Percentiles rank a stretch among this genome's conserved stretches.
Evolutionary conservation across 2,329 filamentous ascomycete genomes (phyloP).

Genomic region (Ambrosiella xylebori): DNA sequence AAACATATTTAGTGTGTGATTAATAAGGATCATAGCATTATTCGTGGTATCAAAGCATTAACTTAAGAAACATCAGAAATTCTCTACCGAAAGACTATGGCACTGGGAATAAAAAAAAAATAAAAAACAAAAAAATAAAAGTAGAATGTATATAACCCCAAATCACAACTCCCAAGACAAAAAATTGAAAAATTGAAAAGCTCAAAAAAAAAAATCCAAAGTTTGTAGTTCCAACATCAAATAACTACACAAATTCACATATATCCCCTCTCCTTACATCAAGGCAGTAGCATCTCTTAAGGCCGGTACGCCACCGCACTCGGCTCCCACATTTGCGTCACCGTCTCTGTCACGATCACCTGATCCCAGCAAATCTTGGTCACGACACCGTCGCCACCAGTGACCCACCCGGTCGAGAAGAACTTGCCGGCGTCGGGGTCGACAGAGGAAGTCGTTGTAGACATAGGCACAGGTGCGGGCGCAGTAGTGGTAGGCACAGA

Average conservation of each 20-base stretch:
- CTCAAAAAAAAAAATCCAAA: not conserved
- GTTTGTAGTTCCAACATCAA: not conserved
- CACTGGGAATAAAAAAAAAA: too few relatives aligned
- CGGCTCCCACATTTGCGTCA: slow-evolving; percentile 17
- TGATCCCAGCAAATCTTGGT: slow-evolving; percentile 41
- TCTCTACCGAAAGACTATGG: too few relatives aligned
- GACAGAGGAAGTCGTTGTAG: slow-evolving; percentile 15
- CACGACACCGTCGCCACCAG: slow-evolving; percentile 29
- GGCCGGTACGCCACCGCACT: not conserved
- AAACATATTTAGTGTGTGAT: too few relatives aligned
- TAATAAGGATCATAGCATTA: too few relatives aligned
- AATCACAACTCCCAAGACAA: not conserved
- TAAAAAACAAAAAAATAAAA: too few relatives aligned
- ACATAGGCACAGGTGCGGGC: slow-evolving; percentile 9
- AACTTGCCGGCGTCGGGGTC: slow-evolving; percentile 21
- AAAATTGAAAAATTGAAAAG: not conserved
- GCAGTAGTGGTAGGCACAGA: slow-evolving; percentile 2
- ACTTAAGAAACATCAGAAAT: too few relatives aligned
- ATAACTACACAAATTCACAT: not conserved
- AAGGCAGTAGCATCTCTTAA: not conserved
- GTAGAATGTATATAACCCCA: not conserved
- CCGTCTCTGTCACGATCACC: slow-evolving; percentile 35
- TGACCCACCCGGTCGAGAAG: slow-evolving; percentile 36
- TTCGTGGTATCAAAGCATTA: too few relatives aligned
- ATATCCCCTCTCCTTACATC: not conserved